These are phyloP conservation scores for Cyphellophora attinorum DNA, from an alignment of 2,329 filamentous ascomycete species.

Conservation along the genomic window DNA sequence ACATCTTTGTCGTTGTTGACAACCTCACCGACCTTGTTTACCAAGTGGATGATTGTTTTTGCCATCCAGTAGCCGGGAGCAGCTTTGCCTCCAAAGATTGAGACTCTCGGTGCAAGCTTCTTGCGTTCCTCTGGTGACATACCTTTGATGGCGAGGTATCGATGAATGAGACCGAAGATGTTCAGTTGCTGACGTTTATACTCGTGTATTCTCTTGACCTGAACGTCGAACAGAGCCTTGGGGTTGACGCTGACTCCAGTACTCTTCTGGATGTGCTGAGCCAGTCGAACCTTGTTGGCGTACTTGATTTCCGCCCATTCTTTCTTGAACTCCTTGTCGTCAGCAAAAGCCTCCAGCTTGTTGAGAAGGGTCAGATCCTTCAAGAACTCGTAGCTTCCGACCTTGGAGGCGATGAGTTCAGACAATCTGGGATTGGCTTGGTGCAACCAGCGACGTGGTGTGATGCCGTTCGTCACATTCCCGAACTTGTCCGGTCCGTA, in stretches of 20 bases:
- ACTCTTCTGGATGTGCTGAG: slow-evolving; percentile 78
- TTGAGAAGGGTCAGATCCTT: slow-evolving; percentile 82
- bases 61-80: slow-evolving; percentile 99
- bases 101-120: slow-evolving; percentile 78
- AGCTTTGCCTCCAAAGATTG: slow-evolving; percentile 95
- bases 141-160: slow-evolving; percentile 80
- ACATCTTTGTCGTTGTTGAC: slow-evolving; percentile 90
- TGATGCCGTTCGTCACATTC: slow-evolving; percentile 97
- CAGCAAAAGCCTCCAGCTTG: slow-evolving; percentile 71
- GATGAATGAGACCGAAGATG: slow-evolving; percentile 94
- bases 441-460: slow-evolving; percentile 89
- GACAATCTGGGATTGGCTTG: slow-evolving; percentile 92
- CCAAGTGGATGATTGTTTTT: slow-evolving; percentile 94
- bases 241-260: slow-evolving; percentile 79
- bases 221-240: slow-evolving; percentile 82
- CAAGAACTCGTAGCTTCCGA: slow-evolving; percentile 72
- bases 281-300: slow-evolving; percentile 86
- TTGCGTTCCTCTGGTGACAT: slow-evolving; percentile 76
- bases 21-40: slow-evolving; percentile 82
- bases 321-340: slow-evolving; percentile 83
- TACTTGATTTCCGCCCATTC: slow-evolving; percentile 97
- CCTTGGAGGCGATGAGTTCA: slow-evolving; percentile 82
- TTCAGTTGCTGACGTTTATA: slow-evolving; percentile 99
- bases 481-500: slow-evolving; percentile 97
- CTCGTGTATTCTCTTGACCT: slow-evolving; percentile 98